Base-by-base conservation (phyloP, 176 grass and related monocot species). In the Triticum urartu region DNA sequence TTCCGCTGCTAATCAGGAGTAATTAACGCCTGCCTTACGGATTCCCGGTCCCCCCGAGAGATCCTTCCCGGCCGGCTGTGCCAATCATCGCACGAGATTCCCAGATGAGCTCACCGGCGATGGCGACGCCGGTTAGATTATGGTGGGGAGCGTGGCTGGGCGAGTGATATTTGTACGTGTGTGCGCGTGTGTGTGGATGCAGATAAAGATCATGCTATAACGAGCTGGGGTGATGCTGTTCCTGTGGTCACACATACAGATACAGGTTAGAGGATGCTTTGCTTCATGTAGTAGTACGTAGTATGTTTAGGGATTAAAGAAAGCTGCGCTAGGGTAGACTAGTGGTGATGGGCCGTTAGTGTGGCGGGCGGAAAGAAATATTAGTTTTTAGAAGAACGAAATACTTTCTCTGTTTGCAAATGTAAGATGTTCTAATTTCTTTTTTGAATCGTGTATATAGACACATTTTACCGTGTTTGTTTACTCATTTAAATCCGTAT, bases 1-100 rank as follows among this genome's bases (percentile, higher is more conserved):
- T 87, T 56, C 40, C 11, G 5, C 32, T 9, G 15, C 33, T 84
- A 2, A 54, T 18, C 5, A 54, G 1, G 15, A 54, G 50, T 54
- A 59, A 20, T 59, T 59, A 59, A 59, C 18, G 73, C 61, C 80
- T 62, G n/a, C 80, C 74, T 50, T 50, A 36, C 36, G 64, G 87
- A 83, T 88, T 70, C 70, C 75, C 26, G 28, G 73, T 7, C 13
- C 20, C 72, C 62, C 34, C 0, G 1, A 38, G 25, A 61, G 78
- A 75, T 48, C 86, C n/a, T 24, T 0, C 60, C 58, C 62, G 78
- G 39, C 20, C 11, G 20, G 18, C 48, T 86, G 36, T 12, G 39
- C 85, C 85, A 59, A 79, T 79, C 74, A 60, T 35, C 14, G 15
- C 33, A 0, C 40, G 13, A 60, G 43, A 21, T 24, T 33, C 56